Conservation (phyloP, 306 rosid species). For the Vigna mungo region DNA sequence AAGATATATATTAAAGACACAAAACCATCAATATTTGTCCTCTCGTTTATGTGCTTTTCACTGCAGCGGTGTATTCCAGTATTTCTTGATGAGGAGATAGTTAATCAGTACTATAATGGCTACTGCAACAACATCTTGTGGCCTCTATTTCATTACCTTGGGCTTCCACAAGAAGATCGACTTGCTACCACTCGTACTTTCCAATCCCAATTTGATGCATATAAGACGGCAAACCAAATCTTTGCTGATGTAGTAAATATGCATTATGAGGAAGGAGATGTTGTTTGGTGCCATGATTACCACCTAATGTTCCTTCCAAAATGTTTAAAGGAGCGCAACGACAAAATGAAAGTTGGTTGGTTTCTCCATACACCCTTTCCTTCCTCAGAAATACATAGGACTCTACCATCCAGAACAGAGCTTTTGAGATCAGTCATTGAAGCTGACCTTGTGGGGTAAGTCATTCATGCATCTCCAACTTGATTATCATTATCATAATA, state of each 20-base stretch:
- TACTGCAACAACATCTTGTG: constrained; percentile 97
- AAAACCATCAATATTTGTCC: constrained; percentile 10
- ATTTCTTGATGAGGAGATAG: constrained; percentile 90
- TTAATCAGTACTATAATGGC: constrained; percentile 96
- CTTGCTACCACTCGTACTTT: constrained; percentile 95
- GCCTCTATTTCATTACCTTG: constrained; percentile 97
- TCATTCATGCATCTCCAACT: constrained; percentile 40
- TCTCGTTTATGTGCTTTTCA: constrained; percentile 35
- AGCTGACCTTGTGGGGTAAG: constrained; percentile 97
- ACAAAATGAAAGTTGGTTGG: constrained; percentile 94
- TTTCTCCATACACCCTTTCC: constrained; percentile 99
- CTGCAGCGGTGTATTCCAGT: constrained; percentile 93
- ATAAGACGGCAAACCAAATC: constrained; percentile 89
- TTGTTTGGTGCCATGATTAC: constrained; percentile 97
- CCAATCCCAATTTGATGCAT: constrained; percentile 95
- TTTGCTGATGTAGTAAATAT: constrained; percentile 91
- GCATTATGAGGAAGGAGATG: constrained; percentile 93
- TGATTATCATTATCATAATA: background rate
- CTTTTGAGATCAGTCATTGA: constrained; percentile 90
- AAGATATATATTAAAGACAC: background rate
- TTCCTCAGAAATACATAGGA: constrained; percentile 97
- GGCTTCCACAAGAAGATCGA: constrained; percentile 95
- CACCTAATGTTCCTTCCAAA: constrained; percentile 97
- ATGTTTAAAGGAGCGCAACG: constrained; percentile 81
- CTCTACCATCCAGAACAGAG: constrained; percentile 87